Evolutionary conservation across 306 rosid species (phyloP), one percentile per base, ranked within the genome.

Genomic region (Quercus robur): DNA sequence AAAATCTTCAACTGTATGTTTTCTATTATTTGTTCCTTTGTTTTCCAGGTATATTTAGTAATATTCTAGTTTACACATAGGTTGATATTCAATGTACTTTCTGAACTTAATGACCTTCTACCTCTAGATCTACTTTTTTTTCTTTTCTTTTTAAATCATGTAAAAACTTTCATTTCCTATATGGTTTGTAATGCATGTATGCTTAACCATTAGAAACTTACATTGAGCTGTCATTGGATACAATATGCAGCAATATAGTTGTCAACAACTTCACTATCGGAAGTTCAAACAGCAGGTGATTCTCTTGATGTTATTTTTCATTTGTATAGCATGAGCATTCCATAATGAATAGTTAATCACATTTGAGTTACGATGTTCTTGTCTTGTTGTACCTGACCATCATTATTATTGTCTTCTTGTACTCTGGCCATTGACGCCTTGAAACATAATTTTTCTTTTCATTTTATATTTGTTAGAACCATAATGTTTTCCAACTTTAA

Each of bases 191-290:
- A 14, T 63, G 18, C 17, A 8, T 13, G n/a, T 63, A 26, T 35
- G 31, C 31, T 0, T 64, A 38, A 19, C 35, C 13, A 18, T 57
- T 33, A n/a, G 77, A 80, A 84, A 73, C 52, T 85, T 25, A 75
- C 70, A 30, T 56, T 51, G 11, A 23, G 28, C 77, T 73, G 52
- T 52, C 71, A 67, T 78, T 62, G 75, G 70, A 46, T 78, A 49
- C 80, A 64, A 25, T 61, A 56, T 87, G 84, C 97, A 94, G 97
- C 67, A 94, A 92, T 77, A 77, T 89, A 54, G 94, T 94, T 19
- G 97, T 87, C 80, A 94, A 92, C 97, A 88, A 91, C 87, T 87
- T 94, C 68, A 87, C 87, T 11, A 35, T 86, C 55, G 89, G 74
- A 6, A 72, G 78, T 71, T 87, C 91, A 72, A 78, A 67, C 67